Conservation (phyloP, 2,329 filamentous ascomycete genomes). For the Metarhizium album region DNA sequence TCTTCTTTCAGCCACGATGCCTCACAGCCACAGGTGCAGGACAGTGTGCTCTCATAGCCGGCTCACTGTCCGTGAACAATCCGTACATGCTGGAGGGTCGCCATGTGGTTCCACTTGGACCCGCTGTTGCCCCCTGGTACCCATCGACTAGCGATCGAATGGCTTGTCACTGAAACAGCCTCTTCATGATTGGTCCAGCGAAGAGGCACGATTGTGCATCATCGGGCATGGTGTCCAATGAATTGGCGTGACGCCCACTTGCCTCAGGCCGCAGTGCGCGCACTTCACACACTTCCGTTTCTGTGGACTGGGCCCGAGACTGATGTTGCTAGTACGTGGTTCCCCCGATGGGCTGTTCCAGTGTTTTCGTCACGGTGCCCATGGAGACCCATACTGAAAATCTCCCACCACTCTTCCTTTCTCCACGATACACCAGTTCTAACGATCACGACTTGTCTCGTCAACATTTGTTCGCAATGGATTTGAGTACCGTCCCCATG, state of each 20-base stretch:
- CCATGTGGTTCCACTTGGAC: background rate
- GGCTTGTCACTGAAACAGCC: background rate
- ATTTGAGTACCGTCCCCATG: constrained; percentile 4
- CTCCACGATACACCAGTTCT: constrained; percentile 10
- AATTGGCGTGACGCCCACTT: background rate
- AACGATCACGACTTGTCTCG: constrained; percentile 5
- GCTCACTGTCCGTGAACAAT: constrained; percentile 1
- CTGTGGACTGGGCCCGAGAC: background rate
- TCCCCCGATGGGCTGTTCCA: constrained; percentile 6
- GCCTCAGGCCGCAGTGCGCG: constrained; percentile 12
- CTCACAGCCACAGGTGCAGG: background rate
- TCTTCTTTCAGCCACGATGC: background rate
- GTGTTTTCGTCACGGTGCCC: constrained; percentile 10
- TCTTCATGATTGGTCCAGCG: constrained; percentile 2
- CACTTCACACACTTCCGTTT: background rate
- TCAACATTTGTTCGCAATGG: constrained; percentile 11
- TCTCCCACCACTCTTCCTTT: constrained; percentile 2
- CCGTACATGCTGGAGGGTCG: background rate
- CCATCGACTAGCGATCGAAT: constrained; percentile 1
- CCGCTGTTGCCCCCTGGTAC: background rate
- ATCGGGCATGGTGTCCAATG: constrained; percentile 10
- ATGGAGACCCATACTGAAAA: constrained; percentile 3
- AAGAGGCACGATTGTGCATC: background rate
- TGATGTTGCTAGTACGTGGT: constrained; percentile 11
- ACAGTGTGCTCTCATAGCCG: background rate